These are phyloP conservation scores for Talaromyces wortmannii DNA, from an alignment of 495 filamentous ascomycete genomes.

Conservation along the genomic window DNA sequence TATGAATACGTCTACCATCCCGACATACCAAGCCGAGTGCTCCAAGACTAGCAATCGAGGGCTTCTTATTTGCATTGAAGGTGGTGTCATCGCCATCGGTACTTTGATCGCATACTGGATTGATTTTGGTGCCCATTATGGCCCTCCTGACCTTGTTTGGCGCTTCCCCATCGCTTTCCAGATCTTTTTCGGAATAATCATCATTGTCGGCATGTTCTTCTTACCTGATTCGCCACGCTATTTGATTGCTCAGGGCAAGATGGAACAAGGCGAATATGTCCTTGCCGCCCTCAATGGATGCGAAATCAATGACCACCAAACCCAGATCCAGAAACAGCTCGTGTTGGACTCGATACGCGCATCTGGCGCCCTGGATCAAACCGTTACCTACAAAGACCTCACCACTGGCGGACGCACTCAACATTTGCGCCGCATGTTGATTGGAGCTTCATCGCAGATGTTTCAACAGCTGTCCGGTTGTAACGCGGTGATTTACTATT, in stretches of 20 bases:
- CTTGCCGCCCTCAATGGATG: slow-evolving; percentile 49
- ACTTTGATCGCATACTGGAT: slow-evolving; percentile 77
- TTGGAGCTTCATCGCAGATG: slow-evolving; percentile 45
- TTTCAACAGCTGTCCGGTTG: slow-evolving; percentile 48
- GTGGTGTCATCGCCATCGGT: slow-evolving; percentile 72
- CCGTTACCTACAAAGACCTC: neutral
- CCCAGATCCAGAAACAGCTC: slow-evolving; percentile 52
- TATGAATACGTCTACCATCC: slow-evolving; percentile 73
- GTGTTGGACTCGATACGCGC: slow-evolving; percentile 72
- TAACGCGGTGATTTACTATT: slow-evolving; percentile 17
- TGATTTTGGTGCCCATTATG: slow-evolving; percentile 71
- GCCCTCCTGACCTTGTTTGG: slow-evolving; percentile 59
- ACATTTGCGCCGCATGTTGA: slow-evolving; percentile 43
- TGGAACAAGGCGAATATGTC: neutral
- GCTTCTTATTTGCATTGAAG: slow-evolving; percentile 78
- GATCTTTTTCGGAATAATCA: slow-evolving; percentile 62
- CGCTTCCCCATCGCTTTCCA: slow-evolving; percentile 82
- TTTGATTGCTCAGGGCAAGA: slow-evolving; percentile 39
- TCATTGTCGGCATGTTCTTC: slow-evolving; percentile 56
- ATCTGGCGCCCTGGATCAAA: slow-evolving; percentile 9
- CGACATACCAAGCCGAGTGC: slow-evolving; percentile 76
- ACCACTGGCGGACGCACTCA: slow-evolving; percentile 35
- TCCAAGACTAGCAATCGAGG: slow-evolving; percentile 71
- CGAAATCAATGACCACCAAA: slow-evolving; percentile 51
- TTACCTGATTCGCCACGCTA: slow-evolving; percentile 75